Evolutionary conservation across 2,329 filamentous ascomycete genomes (phyloP).

Genomic region (Colletotrichum sp.): DNA sequence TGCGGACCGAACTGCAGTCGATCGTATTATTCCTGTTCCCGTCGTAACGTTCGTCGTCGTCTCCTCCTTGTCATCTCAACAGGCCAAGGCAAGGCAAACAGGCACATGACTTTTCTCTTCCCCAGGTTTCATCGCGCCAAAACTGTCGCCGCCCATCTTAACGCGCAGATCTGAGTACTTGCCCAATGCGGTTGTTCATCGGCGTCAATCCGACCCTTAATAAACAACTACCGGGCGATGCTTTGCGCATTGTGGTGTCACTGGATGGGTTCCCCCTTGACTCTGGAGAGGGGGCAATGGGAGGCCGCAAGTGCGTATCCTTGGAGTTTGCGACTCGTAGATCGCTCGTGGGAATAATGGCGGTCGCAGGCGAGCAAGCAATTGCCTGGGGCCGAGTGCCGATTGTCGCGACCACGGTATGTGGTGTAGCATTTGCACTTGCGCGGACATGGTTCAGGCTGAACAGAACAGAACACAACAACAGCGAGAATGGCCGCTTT

Average conservation of each 20-base stretch:
- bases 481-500: background rate
- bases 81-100: background rate
- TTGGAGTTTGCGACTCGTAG: background rate
- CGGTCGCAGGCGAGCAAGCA: background rate
- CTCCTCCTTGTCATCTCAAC: background rate
- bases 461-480: background rate
- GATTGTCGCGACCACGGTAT: background rate
- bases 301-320: background rate
- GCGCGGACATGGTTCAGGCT: background rate
- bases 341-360: background rate
- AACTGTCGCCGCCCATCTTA: background rate
- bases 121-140: slow-evolving; percentile 8
- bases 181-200: background rate
- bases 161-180: background rate
- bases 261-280: background rate
- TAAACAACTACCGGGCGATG: background rate
- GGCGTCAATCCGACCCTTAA: background rate
- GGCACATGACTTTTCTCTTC: background rate
- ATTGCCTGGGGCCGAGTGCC: background rate
- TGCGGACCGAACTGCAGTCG: background rate
- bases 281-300: background rate
- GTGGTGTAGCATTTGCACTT: background rate
- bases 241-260: background rate
- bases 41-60: background rate
- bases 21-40: background rate